Base-by-base conservation (phyloP, 225 moss, liverwort and hornwort species). In the Pseudisothecium myosuroides region DNA sequence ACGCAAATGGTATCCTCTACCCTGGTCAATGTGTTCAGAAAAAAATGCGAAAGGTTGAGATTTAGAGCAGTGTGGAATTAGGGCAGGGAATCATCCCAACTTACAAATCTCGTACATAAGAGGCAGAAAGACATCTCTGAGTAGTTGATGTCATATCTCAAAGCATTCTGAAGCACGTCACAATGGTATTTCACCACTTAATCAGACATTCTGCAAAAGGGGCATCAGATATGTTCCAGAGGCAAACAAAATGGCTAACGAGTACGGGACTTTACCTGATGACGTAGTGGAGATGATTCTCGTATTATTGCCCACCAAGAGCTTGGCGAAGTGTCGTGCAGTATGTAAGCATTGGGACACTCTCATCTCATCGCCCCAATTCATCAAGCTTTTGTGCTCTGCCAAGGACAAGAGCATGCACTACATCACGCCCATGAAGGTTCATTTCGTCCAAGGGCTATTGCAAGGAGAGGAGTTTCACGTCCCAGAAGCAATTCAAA, bases 331-430 rank as follows among this genome's bases (percentile, higher is more conserved):
- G 84, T 89, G 90, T 67, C 90, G 90, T 18, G 81, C 81, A 9
- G 92, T 90, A 24, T 90, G 86, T 24, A 92, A 87, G 89, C 87
- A 90, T 20, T 90, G 90, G 90, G 87, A 89, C 87, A 61, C 69
- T 50, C 89, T 92, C 55, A 90, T 92, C 87, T 86, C 90, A 14
- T 92, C 90, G 10, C 66, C 83, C 18, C 86, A 88, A 56, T 90
- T 90, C 87, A 90, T 92, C 86, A 90, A 89, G 86, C 84, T 90
- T 26, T 41, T 92, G 83, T 90, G 92, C 66, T 83, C 39, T n/a
- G 92, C 88, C 84, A 86, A 89, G 74, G 92, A 90, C 87, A 88
- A 64, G 74, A 80, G 81, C 84, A 90, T 92, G 89, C 71, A 89
- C 72, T 55, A 12, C 72, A 90, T 92, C 83, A 75, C 90, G 31